Evolutionary conservation across 305 asterid species (phyloP).

Genomic region (Ilex paraguariensis): DNA sequence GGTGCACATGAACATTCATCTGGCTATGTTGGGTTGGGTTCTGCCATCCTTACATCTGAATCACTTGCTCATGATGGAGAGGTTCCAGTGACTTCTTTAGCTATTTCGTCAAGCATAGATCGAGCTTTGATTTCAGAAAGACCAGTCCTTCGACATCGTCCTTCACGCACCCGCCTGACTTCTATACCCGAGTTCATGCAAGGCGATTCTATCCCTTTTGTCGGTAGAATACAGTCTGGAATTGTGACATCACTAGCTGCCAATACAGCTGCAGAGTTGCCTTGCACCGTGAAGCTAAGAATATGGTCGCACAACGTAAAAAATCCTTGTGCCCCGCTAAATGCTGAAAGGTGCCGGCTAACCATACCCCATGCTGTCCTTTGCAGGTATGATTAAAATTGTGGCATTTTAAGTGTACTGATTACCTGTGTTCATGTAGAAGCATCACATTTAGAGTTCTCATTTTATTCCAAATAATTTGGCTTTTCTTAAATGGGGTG

Average conservation of each 20-base stretch:
- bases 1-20: background rate
- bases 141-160: background rate
- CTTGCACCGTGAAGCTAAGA: constrained; percentile 9
- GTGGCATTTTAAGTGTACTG: background rate
- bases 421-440: background rate
- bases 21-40: background rate
- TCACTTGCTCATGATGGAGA: background rate
- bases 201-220: constrained; percentile 10
- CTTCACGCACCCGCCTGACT: background rate
- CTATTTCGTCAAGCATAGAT: background rate
- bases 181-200: constrained; percentile 1
- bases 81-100: constrained; percentile 7
- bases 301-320: constrained; percentile 1
- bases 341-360: constrained; percentile 2
- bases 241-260: constrained; percentile 6
- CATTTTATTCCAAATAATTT: too few relatives aligned
- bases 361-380: constrained; percentile 5
- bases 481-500: too few relatives aligned
- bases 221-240: constrained; percentile 10
- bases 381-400: constrained; percentile 1
- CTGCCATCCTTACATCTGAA: background rate
- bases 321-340: background rate
- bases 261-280: constrained; percentile 11
- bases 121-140: background rate
- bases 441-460: too few relatives aligned